Conservation (phyloP, 2,329 filamentous ascomycete species). For the Nemania sp. region DNA sequence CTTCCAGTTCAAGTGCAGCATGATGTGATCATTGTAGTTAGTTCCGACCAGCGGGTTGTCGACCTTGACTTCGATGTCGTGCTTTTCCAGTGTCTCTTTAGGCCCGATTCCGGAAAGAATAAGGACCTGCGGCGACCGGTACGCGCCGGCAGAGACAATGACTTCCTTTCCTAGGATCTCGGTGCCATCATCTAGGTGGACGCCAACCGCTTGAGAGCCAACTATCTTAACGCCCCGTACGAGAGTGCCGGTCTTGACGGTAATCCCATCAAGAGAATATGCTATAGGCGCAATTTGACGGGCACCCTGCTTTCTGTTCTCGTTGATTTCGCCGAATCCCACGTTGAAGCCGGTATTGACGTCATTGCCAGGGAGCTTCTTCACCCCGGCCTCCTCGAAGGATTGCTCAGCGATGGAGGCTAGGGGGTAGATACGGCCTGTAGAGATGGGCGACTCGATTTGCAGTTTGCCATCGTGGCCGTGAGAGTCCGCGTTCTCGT, state of each 20-base stretch:
- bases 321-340: constrained; percentile 33
- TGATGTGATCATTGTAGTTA: constrained; percentile 31
- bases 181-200: constrained; percentile 24
- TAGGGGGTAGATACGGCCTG: constrained; percentile 43
- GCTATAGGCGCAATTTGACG: constrained; percentile 22
- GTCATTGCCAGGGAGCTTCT: constrained; percentile 23
- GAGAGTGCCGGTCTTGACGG: constrained; percentile 24
- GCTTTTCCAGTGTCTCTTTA: constrained; percentile 14
- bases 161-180: constrained; percentile 19
- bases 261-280: constrained; percentile 17
- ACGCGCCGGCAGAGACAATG: constrained; percentile 27
- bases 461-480: constrained; percentile 38
- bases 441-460: constrained; percentile 35
- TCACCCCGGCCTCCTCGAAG: constrained; percentile 42
- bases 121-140: constrained; percentile 30
- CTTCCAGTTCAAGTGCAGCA: constrained; percentile 33
- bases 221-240: constrained; percentile 26
- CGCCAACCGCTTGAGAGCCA: constrained; percentile 18
- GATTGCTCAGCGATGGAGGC: constrained; percentile 34
- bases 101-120: constrained; percentile 34
- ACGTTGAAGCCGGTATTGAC: constrained; percentile 32
- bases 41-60: constrained; percentile 28
- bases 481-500: constrained; percentile 27
- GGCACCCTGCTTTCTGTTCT: constrained; percentile 29
- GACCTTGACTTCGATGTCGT: constrained; percentile 26